Percentiles rank a stretch among this genome's conserved stretches.
Conservation (phyloP, 805 yeast genomes). For the Tetrapisispora phaffii region DNA sequence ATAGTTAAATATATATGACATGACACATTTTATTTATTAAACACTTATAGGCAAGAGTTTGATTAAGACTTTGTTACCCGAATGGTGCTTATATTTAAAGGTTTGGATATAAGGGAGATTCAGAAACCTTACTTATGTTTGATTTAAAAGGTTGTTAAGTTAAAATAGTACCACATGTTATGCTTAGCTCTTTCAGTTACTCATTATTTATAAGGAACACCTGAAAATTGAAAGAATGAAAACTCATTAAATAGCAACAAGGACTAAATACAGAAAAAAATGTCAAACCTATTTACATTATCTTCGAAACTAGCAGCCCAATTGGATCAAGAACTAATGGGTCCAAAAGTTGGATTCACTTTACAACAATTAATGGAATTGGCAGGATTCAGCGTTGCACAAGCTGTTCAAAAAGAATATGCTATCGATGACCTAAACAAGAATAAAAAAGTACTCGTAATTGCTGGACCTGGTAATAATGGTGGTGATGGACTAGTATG, state of each 20-base stretch:
- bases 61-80: not conserved
- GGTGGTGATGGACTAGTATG: constrained; percentile 96
- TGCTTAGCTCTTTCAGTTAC: too few species aligned
- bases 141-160: too few species aligned
- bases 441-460: constrained; percentile 44
- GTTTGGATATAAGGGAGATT: not conserved
- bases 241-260: too few species aligned
- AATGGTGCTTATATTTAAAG: not conserved
- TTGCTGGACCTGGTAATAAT: constrained; percentile 94
- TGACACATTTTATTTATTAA: too few species aligned
- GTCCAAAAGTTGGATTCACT: constrained; percentile 43
- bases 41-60: not conserved
- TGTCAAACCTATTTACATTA: constrained; percentile 30
- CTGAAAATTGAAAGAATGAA: too few species aligned
- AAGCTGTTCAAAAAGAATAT: constrained; percentile 59
- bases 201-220: too few species aligned
- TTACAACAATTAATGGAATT: constrained; percentile 63
- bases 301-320: constrained; percentile 54
- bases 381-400: constrained; percentile 92
- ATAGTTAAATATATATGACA: too few species aligned
- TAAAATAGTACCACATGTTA: too few species aligned
- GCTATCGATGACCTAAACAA: constrained; percentile 36
- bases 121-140: not conserved
- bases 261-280: not conserved
- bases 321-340: constrained; percentile 81